Evolutionary conservation across 2,329 filamentous ascomycete species (phyloP), one percentile per base, ranked within the genome.

Genomic region (Neophaeococcomyces aloes): DNA sequence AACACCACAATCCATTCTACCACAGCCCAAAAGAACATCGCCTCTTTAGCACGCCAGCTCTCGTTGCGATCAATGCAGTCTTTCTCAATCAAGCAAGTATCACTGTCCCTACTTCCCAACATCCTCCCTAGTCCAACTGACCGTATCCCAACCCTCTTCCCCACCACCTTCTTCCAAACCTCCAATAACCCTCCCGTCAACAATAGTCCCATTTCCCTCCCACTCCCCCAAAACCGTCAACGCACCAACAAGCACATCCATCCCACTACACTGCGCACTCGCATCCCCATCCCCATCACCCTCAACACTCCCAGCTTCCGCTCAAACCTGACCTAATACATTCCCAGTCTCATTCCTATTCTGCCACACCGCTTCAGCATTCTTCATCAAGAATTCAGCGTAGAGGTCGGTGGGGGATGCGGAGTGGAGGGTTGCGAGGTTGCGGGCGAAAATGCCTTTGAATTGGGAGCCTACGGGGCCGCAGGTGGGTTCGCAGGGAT

Each of bases 391-490:
- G 44, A 79, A 78, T 2, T 63, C 57, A 10, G 61, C 63, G 55
- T 78, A 80, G 7, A 58, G 58, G 2, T 65, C 58, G 29, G 72
- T 63, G 0, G 74, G 72, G 1, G 68, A 69, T 2, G 61, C 71
- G 1, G 62, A 55, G 17, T 81, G 66, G 27, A 86, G 60, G 43
- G 74, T 71, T 27, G 70, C 67, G 15, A 86, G 62, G 55, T 83
- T 83, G 15, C 79, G 71, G 13, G 75, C 68, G 50, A 85, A 83
- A 29, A 85, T 67, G 3, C 82, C 82, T 61, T 86, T 86, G 70
- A 86, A 86, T 55, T 83, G 77, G 27, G 74, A 68, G 1, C 68
- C 72, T 10, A 17, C 29, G 7, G 14, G 17, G 7, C 31, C 40
- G 19, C 40, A 43, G 4, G 51, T 72, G 14, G 55, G 58, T 8